These are phyloP conservation scores for Paracoccidioides lutzii DNA, from an alignment of 2,329 filamentous ascomycete species.

Conservation along the genomic window DNA sequence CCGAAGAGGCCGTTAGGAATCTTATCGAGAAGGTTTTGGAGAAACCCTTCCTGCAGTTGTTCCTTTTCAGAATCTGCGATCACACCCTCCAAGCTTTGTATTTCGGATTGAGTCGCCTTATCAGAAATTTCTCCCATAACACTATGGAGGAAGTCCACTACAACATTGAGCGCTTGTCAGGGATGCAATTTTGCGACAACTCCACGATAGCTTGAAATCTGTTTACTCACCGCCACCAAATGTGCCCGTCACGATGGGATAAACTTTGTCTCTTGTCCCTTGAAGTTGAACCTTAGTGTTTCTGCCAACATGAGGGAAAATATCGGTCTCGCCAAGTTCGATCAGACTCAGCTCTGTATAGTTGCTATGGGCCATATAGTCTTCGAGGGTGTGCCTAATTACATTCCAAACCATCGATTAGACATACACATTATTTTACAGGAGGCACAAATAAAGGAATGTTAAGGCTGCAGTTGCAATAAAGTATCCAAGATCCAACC, in stretches of 20 bases:
- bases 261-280: constrained; percentile 55
- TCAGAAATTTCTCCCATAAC: constrained; percentile 70
- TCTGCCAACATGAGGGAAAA: constrained; percentile 80
- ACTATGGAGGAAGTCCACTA: constrained; percentile 80
- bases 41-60: constrained; percentile 54
- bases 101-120: constrained; percentile 81
- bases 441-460: not conserved
- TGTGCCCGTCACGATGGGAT: constrained; percentile 76
- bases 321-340: constrained; percentile 64
- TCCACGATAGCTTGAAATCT: not conserved
- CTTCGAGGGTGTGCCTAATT: constrained; percentile 64
- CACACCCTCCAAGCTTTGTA: constrained; percentile 76
- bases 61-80: constrained; percentile 51
- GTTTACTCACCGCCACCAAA: constrained; percentile 52
- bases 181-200: not conserved
- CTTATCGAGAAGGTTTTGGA: constrained; percentile 68
- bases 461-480: not conserved
- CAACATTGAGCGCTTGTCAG: not conserved
- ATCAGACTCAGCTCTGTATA: constrained; percentile 80
- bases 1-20: constrained; percentile 73
- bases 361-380: constrained; percentile 89
- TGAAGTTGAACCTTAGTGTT: constrained; percentile 56
- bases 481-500: not conserved
- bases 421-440: not conserved
- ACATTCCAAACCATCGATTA: not conserved